Conservation (phyloP, 2,329 filamentous ascomycete genomes). For the Ascochyta koolunga region DNA sequence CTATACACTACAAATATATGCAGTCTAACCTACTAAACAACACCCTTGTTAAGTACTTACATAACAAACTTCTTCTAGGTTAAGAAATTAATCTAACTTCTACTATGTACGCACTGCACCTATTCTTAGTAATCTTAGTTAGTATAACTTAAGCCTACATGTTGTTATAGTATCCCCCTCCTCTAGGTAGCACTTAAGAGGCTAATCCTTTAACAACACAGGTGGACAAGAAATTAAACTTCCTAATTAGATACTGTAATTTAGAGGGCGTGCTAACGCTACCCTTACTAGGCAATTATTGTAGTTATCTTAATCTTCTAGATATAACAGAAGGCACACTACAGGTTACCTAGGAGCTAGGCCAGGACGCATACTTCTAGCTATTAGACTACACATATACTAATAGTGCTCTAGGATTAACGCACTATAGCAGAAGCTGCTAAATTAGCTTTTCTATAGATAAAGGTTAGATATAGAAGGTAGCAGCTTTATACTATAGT, state of each 20-base stretch:
- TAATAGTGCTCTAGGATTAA: too few relatives aligned
- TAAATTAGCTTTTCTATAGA: slow-evolving; percentile 52
- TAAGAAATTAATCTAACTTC: background rate
- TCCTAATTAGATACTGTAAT: too few relatives aligned
- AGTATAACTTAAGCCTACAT: slow-evolving; percentile 39
- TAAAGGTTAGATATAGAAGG: slow-evolving; percentile 50
- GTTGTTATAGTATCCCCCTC: slow-evolving; percentile 49
- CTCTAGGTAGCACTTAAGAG: too few relatives aligned
- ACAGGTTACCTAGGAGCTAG: slow-evolving; percentile 44
- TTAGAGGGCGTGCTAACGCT: too few relatives aligned
- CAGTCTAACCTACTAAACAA: too few relatives aligned
- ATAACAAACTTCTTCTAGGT: background rate
- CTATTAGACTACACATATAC: too few relatives aligned
- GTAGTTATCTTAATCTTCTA: slow-evolving; percentile 50
- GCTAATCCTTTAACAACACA: too few relatives aligned
- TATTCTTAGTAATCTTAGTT: slow-evolving; percentile 18
- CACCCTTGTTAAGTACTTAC: background rate
- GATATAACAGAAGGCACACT: slow-evolving; percentile 48
- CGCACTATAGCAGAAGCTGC: too few relatives aligned
- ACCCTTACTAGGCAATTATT: too few relatives aligned
- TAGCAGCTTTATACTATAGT: slow-evolving; percentile 51
- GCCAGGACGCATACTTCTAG: too few relatives aligned
- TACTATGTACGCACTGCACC: background rate
- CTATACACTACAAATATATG: too few relatives aligned
- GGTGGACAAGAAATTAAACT: too few relatives aligned